Evolutionary conservation across 352 stramenopile species (phyloP), one percentile per base, ranked within the genome.

Genomic region (Plasmopara halstedii): DNA sequence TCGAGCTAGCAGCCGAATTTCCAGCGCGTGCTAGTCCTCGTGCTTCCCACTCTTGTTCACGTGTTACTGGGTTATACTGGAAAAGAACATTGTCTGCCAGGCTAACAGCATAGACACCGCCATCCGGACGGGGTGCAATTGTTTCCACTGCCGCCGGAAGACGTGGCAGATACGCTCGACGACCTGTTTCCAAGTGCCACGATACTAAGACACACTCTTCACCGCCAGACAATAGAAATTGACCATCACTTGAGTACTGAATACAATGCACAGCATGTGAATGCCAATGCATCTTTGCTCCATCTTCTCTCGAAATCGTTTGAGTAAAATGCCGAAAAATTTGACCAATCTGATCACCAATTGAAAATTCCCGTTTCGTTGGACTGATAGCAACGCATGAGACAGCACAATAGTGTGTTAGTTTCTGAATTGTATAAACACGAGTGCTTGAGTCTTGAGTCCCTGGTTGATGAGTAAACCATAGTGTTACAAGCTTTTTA

Each of bases 261-360:
- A 94, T 22, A 26, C 72, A 87, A 38, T 62, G 49, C 10, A 95
- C 78, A 2, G 73, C 68, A 39, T 95, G 81, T 21, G 85, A 67
- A 51, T 95, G 85, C 85, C 85, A 95, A 56, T 95, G 84, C 59
- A 91, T 68, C 53, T 76, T 84, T 25, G 73, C 62, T n/a, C n/a
- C n/a, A n/a, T n/a, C n/a, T n/a, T n/a, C n/a, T n/a, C n/a, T n/a
- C n/a, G n/a, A n/a, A n/a, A 0, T 56, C 68, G 26, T 54, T 19
- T 35, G 78, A 50, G 55, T 70, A 82, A 2, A 13, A 14, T n/a
- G n/a, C 8, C 71, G 66, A 46, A 73, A 74, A 33, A 93, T 80
- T 57, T 89, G 76, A 11, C 81, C 81, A 5, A 67, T 26, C 8
- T 42, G 20, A 37, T 93, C 78, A 27, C 81, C 81, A n/a, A 88